Percentiles rank a stretch among this genome's conserved stretches.
These are phyloP conservation scores for Coemansia umbellata DNA, from an alignment of 192 early-diverging fungal species.

Conservation along the genomic window DNA sequence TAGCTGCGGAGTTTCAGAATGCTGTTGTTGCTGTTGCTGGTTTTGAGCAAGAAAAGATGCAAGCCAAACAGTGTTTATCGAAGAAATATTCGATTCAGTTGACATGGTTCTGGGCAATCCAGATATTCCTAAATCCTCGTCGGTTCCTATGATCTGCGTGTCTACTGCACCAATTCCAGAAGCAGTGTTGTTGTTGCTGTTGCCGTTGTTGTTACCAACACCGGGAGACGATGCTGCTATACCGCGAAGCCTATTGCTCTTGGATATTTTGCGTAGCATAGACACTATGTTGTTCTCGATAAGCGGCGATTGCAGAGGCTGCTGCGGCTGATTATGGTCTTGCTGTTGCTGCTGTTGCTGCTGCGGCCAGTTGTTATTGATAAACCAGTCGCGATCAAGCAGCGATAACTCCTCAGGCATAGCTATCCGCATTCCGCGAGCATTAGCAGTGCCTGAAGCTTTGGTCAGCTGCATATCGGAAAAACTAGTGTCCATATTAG, in stretches of 20 bases:
- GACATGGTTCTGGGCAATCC: slow-evolving; percentile 10
- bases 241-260: slow-evolving; percentile 25
- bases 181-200: neutral
- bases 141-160: neutral
- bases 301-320: slow-evolving; percentile 22
- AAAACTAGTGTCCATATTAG: too few species aligned
- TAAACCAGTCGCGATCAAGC: slow-evolving; percentile 19
- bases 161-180: neutral
- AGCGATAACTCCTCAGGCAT: slow-evolving; percentile 18
- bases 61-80: slow-evolving; percentile 29
- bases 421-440: slow-evolving; percentile 22
- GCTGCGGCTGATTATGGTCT: slow-evolving; percentile 3
- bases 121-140: neutral
- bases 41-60: slow-evolving; percentile 34
- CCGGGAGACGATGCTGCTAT: neutral
- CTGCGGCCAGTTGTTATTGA: neutral
- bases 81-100: slow-evolving; percentile 9
- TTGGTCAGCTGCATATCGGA: too few species aligned
- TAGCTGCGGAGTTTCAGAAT: neutral
- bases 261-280: slow-evolving; percentile 44
- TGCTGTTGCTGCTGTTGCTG: slow-evolving; percentile 3
- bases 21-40: slow-evolving; percentile 26
- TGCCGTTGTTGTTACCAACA: neutral
- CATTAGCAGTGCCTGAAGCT: too few species aligned
- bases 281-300: slow-evolving; percentile 39